Conservation (phyloP, 2,329 filamentous ascomycete genomes). For the Claviceps maximensis region DNA sequence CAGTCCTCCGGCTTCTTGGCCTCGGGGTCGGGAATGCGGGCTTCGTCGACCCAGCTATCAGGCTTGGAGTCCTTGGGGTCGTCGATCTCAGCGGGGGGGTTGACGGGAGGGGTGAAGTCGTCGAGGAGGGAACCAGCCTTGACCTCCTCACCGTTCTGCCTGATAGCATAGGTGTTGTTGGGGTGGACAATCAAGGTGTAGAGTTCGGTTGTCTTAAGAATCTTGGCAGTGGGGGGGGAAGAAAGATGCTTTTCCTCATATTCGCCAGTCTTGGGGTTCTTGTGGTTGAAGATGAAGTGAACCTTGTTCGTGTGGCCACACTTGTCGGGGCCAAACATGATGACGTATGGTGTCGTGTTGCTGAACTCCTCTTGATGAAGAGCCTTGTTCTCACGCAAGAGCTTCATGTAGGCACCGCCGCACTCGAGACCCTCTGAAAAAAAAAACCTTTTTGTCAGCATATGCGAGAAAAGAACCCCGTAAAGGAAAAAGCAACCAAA, state of each 20-base stretch:
- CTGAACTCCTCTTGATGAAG: conserved; percentile 96
- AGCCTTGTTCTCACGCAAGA: conserved; percentile 92
- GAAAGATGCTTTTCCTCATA: conserved; percentile 99
- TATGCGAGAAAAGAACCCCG: not conserved
- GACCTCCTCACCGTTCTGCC: conserved; percentile 77
- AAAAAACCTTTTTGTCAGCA: not conserved
- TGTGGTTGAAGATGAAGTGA: conserved; percentile 98
- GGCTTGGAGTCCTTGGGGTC: conserved; percentile 91
- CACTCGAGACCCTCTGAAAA: conserved; percentile 78
- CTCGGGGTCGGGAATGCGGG: conserved; percentile 81
- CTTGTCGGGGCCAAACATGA: conserved; percentile 99
- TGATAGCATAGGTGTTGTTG: conserved; percentile 88
- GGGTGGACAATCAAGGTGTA: conserved; percentile 96
- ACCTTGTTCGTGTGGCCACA: conserved; percentile 99
- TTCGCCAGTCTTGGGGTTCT: conserved; percentile 99
- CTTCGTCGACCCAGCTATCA: conserved; percentile 87
- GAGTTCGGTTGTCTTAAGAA: conserved; percentile 82
- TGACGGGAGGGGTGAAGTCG: conserved; percentile 87
- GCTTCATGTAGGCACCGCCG: conserved; percentile 98
- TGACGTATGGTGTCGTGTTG: conserved; percentile 92
- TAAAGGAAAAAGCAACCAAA: not conserved
- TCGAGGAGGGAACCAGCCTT: conserved; percentile 87
- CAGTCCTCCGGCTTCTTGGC: conserved; percentile 96
- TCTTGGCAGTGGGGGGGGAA: conserved; percentile 70
- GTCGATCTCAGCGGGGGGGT: conserved; percentile 88